phyloP scores from a whole-genome alignment of 2,329 filamentous ascomycete genomes.

The Pseudogymnoascus sp. region DNA sequence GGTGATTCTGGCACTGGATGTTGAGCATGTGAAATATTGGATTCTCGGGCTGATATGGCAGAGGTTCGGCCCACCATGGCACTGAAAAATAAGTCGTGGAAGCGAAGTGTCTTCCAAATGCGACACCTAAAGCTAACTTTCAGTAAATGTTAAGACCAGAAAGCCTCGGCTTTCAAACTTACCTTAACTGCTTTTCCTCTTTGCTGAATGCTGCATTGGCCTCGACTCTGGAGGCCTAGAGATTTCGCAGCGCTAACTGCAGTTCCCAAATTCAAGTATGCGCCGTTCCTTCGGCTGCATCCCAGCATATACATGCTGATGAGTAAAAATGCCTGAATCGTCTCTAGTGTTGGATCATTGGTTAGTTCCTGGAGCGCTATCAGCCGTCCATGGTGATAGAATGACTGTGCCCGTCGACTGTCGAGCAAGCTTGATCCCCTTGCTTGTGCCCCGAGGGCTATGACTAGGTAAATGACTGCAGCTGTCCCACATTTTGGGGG shows the following conservation, averaged over 20 bases:
- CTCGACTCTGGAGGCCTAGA: slow-evolving; percentile 24
- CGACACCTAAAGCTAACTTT: slow-evolving; percentile 7
- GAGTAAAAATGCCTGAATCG: slow-evolving; percentile 29
- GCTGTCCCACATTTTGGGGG: background rate
- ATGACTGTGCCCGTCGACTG: slow-evolving; percentile 24
- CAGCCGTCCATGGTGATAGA: slow-evolving; percentile 31
- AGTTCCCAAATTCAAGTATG: slow-evolving; percentile 33
- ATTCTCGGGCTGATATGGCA: background rate
- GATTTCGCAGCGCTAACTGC: slow-evolving; percentile 32
- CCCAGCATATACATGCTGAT: slow-evolving; percentile 32
- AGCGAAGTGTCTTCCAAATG: slow-evolving; percentile 15
- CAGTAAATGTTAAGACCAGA: background rate
- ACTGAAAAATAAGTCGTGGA: slow-evolving; percentile 13
- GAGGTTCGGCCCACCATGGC: slow-evolving; percentile 13
- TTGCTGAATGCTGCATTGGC: slow-evolving; percentile 4
- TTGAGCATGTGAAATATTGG: background rate
- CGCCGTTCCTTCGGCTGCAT: slow-evolving; percentile 30
- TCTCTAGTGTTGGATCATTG: slow-evolving; percentile 30
- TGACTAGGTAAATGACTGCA: slow-evolving; percentile 22
- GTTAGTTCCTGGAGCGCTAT: slow-evolving; percentile 28
- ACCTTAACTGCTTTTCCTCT: slow-evolving; percentile 8
- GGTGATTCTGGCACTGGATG: background rate
- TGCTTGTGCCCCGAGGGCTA: slow-evolving; percentile 29
- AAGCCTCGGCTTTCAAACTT: background rate
- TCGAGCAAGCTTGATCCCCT: slow-evolving; percentile 27